Base-by-base conservation (phyloP, 371 early-diverging fungal species). In the Encephalitozoon hellem region DNA sequence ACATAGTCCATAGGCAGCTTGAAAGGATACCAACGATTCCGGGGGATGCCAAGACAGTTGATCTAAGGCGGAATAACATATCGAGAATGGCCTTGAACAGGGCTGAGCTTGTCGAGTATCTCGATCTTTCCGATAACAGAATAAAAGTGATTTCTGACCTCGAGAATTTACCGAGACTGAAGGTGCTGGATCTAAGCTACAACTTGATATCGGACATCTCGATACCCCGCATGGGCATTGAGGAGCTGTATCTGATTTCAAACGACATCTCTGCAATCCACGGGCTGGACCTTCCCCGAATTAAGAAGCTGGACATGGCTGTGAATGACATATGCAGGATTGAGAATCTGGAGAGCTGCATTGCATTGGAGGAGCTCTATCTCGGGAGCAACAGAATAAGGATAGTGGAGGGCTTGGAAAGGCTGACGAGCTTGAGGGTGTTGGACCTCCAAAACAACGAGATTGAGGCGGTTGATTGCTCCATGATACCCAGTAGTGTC, bases 91-190 rank as follows among this genome's bases (percentile, higher is more conserved):
- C 32, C 54, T 47, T 78, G 15, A n/a, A 9, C 4, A 6, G 15
- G 4, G 45, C 28, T 11, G 23, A 30, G 45, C 67, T 11, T 9
- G 30, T 81, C 25, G 73, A 77, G 47, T 63, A 76, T 64, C 49
- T 83, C 15, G 83, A 83, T 71, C 5, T 83, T 0, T 77, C 74
- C 5, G 83, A 83, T 38, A 83, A 83, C 45, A 38, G 67, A 42
- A 77, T 83, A 51, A 63, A 12, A 49, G 25, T 63, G 9, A 76
- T 80, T 8, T 38, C 64, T 21, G 12, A 26, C 43, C 43, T 80
- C n/a, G 42, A 69, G 25, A 55, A 71, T 47, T n/a, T 75, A 52
- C 75, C 67, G 18, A 72, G 72, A 47, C 32, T 81, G 2, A 71
- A 55, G 32, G 41, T 72, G 25, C 51, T 83, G 43, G 83, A 83